Base-by-base conservation (phyloP, 192 early-diverging fungal genomes). In the Podila verticillata region DNA sequence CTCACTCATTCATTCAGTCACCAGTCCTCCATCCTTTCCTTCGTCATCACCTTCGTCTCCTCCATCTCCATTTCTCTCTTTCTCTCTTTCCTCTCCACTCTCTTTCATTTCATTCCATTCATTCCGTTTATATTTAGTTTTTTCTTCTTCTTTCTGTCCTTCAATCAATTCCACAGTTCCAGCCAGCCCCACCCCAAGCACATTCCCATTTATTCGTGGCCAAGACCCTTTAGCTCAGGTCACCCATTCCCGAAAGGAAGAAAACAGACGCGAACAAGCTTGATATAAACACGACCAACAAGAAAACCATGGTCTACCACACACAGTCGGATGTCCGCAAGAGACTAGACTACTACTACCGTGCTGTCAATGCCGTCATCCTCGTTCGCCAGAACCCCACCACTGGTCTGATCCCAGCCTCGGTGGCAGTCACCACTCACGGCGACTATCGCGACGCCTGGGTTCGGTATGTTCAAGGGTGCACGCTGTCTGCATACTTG, bases 321-420 rank as follows among this genome's bases (percentile, higher is more conserved):
- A 67, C 72, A 4, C 72, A 74, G 58, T 22, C 72, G 19, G 56
- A 63, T 39, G 72, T 74, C 28, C 44, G 72, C 15, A 75, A 84
- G 63, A 68, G 89, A 44, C 86, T 96, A 20, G 92, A 96, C 68
- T 84, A 87, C 65, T 95, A 93, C 75, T 94, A 94, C 70, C 81
- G 90, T 22, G 91, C 91, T 32, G 89, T 94, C 57, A 86, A 87
- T 32, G 80, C 87, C 28, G 92, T 93, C 28, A 95, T 95, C 75
- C 82, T 96, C 32, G 86, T 91, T 20, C 82, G 91, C 19, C 93
- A 95, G 75, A 93, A 94, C 69, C 86, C 93, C 8, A 89, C 89
- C 31, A 94, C 91, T 17, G 95, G 95, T n/a, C 84, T 96, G 84
- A 95, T 96, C 63, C 95, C 93, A 4, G 95, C 95, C 8, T 93